Evolutionary conservation across 148 eudicot genomes (phyloP).

Genomic region (Amaranthus palmeri): DNA sequence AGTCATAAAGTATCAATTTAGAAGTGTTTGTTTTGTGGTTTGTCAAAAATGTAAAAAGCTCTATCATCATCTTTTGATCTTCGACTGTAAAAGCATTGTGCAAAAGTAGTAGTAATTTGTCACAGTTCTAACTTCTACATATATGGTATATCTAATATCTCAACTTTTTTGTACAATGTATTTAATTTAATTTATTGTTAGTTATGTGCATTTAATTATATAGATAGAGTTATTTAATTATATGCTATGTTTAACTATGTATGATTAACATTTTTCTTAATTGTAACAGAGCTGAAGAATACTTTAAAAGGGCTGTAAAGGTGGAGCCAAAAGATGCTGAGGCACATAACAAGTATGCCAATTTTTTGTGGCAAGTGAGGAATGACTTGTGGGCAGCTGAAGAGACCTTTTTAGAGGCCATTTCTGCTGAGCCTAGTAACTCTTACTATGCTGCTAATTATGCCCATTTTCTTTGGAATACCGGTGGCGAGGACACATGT

Average conservation of each 20-base stretch:
- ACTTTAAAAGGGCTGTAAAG: conserved; percentile 67
- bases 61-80: background rate
- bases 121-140: background rate
- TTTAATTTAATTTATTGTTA: background rate
- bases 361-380: conserved; percentile 74
- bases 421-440: conserved; percentile 68
- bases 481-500: conserved; percentile 91
- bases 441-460: conserved; percentile 66
- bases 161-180: background rate
- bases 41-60: conserved; percentile 3
- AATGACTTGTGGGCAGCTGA: conserved; percentile 95
- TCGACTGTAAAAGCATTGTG: conserved; percentile 9
- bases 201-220: background rate
- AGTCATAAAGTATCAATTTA: background rate
- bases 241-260: background rate
- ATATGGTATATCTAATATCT: no score
- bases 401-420: conserved; percentile 79
- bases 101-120: conserved; percentile 9
- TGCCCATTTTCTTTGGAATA: conserved; percentile 85
- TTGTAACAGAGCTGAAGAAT: conserved; percentile 75
- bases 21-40: conserved; percentile 2
- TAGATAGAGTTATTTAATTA: background rate
- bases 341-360: conserved; percentile 76
- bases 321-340: conserved; percentile 88
- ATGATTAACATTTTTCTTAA: background rate